These are phyloP conservation scores for Collybia nuda DNA, from an alignment of 768 basidiomycete species.

Conservation along the genomic window DNA sequence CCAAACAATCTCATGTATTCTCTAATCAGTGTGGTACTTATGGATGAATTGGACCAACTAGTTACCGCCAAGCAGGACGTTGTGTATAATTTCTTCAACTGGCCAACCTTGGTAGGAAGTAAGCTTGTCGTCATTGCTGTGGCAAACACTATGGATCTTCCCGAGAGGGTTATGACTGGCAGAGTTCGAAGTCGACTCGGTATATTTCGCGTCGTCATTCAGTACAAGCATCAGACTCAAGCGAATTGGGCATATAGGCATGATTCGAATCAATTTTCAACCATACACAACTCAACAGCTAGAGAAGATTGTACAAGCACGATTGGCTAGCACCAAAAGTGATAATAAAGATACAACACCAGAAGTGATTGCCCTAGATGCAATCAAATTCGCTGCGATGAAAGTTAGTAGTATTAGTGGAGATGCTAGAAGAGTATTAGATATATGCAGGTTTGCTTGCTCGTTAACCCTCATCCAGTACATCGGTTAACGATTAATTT, in stretches of 20 bases:
- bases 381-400: conserved; percentile 82
- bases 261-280: conserved; percentile 89
- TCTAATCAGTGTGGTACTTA: conserved; percentile 80
- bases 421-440: conserved; percentile 90
- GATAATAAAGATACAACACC: conserved; percentile 47
- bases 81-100: conserved; percentile 99
- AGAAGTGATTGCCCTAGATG: conserved; percentile 62
- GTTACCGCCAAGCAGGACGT: conserved; percentile 97
- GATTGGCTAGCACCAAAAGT: conserved; percentile 60
- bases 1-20: not conserved
- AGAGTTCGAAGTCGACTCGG: conserved; percentile 91
- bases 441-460: conserved; percentile 78
- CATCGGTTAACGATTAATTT: not conserved
- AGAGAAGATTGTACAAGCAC: conserved; percentile 81
- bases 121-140: conserved; percentile 95
- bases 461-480: not conserved
- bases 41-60: conserved; percentile 98
- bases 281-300: conserved; percentile 82
- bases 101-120: conserved; percentile 89
- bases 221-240: not conserved
- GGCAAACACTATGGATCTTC: conserved; percentile 97
- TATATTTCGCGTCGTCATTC: conserved; percentile 29
- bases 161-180: conserved; percentile 90
- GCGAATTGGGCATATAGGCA: conserved; percentile 48
- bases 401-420: conserved; percentile 76